A percentile compares a stretch with the other conserved stretches of the same genome.
phyloP scores from a whole-genome alignment of 768 basidiomycete genomes.

The Mycena pura region DNA sequence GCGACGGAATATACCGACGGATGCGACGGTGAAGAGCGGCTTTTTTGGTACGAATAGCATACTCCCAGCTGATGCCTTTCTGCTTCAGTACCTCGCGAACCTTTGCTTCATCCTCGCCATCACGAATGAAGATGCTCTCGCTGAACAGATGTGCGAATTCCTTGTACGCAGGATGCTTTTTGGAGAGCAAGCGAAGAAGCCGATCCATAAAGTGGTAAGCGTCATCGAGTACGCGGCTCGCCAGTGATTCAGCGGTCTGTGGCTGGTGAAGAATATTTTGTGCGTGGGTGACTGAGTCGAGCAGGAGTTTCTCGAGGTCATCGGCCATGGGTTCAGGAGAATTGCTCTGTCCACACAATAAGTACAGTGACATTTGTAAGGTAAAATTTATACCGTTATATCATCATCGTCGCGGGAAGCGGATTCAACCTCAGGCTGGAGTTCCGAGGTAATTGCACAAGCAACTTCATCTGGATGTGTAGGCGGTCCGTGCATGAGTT shows the following conservation, averaged over 20 bases:
- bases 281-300: not conserved
- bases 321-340: not conserved
- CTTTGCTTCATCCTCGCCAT: constrained; percentile 3
- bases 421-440: not conserved
- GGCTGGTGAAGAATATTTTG: not conserved
- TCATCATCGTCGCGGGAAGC: not conserved
- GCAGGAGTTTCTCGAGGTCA: not conserved
- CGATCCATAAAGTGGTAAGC: constrained; percentile 16
- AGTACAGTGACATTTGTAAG: not conserved
- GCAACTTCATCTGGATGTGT: not conserved
- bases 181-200: not conserved
- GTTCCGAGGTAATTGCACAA: not conserved
- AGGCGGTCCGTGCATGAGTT: not conserved
- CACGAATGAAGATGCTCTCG: constrained; percentile 16
- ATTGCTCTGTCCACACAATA: not conserved
- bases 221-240: constrained; percentile 15
- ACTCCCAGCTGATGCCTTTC: constrained; percentile 13
- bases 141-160: constrained; percentile 14
- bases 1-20: constrained; percentile 9
- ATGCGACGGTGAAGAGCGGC: constrained; percentile 5
- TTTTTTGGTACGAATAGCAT: constrained; percentile 8
- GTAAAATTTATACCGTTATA: not conserved
- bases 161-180: constrained; percentile 17
- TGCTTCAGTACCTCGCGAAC: constrained; percentile 10
- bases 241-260: not conserved